A percentile compares a stretch with the other conserved stretches of the same genome.
These are phyloP conservation scores for Vitis cinerea DNA, from an alignment of 164 flowering plant species.

Conservation along the genomic window DNA sequence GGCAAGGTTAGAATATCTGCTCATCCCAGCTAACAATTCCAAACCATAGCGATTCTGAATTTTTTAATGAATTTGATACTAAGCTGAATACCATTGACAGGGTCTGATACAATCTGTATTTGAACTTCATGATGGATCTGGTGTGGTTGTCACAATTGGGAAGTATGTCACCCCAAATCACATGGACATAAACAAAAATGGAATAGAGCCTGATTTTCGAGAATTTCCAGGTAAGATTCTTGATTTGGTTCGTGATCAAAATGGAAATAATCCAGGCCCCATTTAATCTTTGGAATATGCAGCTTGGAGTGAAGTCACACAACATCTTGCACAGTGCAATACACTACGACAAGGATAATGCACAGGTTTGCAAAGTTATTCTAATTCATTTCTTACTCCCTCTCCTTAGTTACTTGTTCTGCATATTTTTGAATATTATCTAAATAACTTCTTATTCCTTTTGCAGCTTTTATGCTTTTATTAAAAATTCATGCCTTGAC, in stretches of 20 bases:
- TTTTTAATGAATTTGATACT: neutral
- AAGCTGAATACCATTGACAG: conserved; percentile 27
- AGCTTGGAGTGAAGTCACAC: conserved; percentile 72
- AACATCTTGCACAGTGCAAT: conserved; percentile 58
- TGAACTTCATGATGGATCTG: conserved; percentile 95
- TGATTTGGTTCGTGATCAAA: neutral
- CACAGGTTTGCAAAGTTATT: neutral
- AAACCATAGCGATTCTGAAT: too few relatives aligned
- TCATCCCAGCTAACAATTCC: neutral
- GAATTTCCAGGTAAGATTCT: conserved; percentile 62
- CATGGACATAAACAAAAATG: conserved; percentile 90
- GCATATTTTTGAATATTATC: neutral
- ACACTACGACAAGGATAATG: conserved; percentile 34
- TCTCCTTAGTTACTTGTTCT: neutral
- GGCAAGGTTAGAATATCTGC: conserved; percentile 66
- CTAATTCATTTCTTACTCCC: neutral
- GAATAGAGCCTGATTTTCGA: conserved; percentile 79
- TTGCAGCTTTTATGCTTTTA: neutral
- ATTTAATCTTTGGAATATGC: conserved; percentile 20
- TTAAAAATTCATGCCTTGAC: neutral
- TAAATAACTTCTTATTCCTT: neutral
- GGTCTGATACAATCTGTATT: conserved; percentile 94
- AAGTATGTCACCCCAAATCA: conserved; percentile 92
- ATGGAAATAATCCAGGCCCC: neutral
- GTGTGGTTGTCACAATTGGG: conserved; percentile 89